Evolutionary conservation across 805 yeast species (phyloP), one percentile per base, ranked within the genome.

Genomic region (Yamadazyma akitaensis): DNA sequence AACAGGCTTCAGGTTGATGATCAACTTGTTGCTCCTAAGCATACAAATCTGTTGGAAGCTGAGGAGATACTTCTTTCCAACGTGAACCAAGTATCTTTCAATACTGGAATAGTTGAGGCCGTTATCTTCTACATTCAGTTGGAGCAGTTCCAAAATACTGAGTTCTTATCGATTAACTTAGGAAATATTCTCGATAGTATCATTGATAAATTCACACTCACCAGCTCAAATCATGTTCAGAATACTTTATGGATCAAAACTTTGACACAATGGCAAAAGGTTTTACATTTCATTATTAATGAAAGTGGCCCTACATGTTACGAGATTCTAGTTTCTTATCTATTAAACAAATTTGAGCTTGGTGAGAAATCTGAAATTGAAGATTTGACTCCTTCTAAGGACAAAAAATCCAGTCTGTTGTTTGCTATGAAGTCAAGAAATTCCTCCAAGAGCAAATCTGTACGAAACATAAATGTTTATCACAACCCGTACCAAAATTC

Each of bases 261-360:
- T 0, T 50, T 68, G 36, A 28, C 47, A 8, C 72, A 68, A 14
- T 67, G 69, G 68, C 40, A 49, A 2, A 49, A 53, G 1, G 56
- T 67, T 2, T 25, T 72, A 1, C 62, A 63, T 24, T 68, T 52
- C 46, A 44, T 72, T 9, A 53, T 71, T 13, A 56, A 56, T 16
- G 77, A 72, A 54, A 47, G 65, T 30, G 76, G 77, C 2, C 55
- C 69, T 8, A 59, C 54, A 25, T 58, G 65, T 26, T 72, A 71
- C 49, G 76, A 72, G 43, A 63, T 65, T 6, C 55, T 72, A 40
- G 53, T 67, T 6, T 55, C 53, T 3, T 70, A 62, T 48, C 53
- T 70, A 4, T 59, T 63, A 36, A 43, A 55, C 12, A 66, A 63
- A 41, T 67, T 70, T 44, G 59, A 51, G 14, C 19, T 37, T 31